Conservation (phyloP, 495 filamentous ascomycete genomes). For the Penicillium odoratum region DNA sequence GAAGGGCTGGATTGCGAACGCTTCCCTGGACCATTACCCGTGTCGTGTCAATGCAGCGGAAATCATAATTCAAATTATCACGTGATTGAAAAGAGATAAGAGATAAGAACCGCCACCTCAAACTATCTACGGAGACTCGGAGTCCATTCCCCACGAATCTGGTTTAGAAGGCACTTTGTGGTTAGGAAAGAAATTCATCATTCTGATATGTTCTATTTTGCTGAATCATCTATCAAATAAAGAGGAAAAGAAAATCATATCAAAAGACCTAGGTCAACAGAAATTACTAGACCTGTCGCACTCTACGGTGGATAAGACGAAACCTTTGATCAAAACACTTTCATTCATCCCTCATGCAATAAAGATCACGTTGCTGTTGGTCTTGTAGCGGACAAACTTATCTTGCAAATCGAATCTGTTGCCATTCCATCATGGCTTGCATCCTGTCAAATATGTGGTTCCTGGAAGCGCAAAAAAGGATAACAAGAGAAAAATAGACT, state of each 20-base stretch:
- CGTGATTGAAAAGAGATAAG: slow-evolving; percentile 24
- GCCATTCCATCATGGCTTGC: slow-evolving; percentile 10
- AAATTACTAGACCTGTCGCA: neutral
- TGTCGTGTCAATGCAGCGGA: slow-evolving; percentile 25
- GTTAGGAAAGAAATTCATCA: neutral
- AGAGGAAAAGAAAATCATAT: neutral
- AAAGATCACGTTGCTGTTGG: slow-evolving; percentile 2
- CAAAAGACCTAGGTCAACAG: neutral
- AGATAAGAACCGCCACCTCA: neutral
- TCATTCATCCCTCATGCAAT: slow-evolving; percentile 19
- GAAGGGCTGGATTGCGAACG: slow-evolving; percentile 42
- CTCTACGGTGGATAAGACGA: neutral
- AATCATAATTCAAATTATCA: slow-evolving; percentile 18
- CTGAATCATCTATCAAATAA: neutral
- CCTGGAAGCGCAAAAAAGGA: slow-evolving; percentile 10
- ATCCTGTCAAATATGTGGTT: slow-evolving; percentile 7
- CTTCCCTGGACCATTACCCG: slow-evolving; percentile 26
- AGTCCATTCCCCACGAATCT: neutral
- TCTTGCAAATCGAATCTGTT: slow-evolving; percentile 12
- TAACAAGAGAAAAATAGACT: slow-evolving; percentile 13
- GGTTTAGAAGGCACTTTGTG: neutral
- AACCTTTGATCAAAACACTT: slow-evolving; percentile 15
- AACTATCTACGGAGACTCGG: neutral
- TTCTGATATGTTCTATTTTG: neutral
- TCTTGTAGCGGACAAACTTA: neutral